Conservation (phyloP, 148 eudicot genomes). For the Heliamphora exappendiculata region DNA sequence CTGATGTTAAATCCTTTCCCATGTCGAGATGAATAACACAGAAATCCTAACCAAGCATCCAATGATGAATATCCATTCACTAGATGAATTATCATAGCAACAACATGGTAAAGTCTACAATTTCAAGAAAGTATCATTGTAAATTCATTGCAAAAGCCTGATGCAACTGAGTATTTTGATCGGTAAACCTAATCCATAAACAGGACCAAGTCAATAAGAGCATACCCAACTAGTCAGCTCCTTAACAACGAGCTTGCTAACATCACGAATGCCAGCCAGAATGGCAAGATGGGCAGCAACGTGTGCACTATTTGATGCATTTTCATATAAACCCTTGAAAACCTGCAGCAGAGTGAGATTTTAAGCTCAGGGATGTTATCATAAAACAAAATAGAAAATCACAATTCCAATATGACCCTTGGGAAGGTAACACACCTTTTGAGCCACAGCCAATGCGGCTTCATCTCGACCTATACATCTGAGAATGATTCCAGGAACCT, state of each 20-base stretch:
- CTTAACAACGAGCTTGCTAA: conserved; percentile 83
- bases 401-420: neutral
- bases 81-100: neutral
- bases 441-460: conserved; percentile 88
- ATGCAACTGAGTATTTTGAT: neutral
- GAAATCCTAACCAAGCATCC: neutral
- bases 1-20: neutral
- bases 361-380: neutral
- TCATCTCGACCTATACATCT: conserved; percentile 86
- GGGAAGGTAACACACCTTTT: conserved; percentile 44
- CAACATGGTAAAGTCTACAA: neutral
- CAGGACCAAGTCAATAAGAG: neutral
- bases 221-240: conserved; percentile 95
- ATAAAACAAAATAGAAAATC: neutral
- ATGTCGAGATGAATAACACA: neutral
- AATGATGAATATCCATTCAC: neutral
- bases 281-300: conserved; percentile 78
- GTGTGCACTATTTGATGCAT: conserved; percentile 54
- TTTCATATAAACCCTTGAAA: conserved; percentile 81
- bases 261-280: conserved; percentile 83
- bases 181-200: conserved; percentile 3
- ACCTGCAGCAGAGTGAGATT: conserved; percentile 34
- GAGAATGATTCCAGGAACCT: conserved; percentile 68
- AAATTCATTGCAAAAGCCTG: neutral
- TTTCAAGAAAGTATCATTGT: neutral